Evolutionary conservation across 2,329 filamentous ascomycete genomes (phyloP), one percentile per base, ranked within the genome.

Genomic region (Neurospora sp.): DNA sequence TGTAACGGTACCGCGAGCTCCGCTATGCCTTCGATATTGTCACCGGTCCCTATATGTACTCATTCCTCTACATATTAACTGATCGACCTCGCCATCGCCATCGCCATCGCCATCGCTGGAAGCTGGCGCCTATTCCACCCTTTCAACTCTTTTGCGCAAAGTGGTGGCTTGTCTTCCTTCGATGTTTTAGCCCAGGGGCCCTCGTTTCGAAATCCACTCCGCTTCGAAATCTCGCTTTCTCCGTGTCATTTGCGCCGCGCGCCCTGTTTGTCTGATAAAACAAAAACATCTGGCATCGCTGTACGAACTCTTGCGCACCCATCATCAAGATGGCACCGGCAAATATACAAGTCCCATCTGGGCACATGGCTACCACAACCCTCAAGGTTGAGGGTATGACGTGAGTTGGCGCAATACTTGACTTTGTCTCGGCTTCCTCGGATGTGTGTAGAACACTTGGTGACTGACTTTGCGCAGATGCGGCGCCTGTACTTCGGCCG

Each of bases 401-500:
- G 86, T 88, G 82, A 85, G 85, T 85, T 52, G 52, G 38, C 46
- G 69, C 68, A 15, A 46, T 41, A 23, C 57, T 70, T 71, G n/a
- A 19, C 33, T 12, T 33, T 37, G 33, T 23, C n/a, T 36, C 36
- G 52, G 52, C 52, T 62, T 17, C 69, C 68, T 69, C 66, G 57
- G 70, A 41, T 12, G 37, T 17, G 17, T 68, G 52, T 69, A 40
- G 69, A 39, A 33, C 23, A 62, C 57, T 23, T 40, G 23, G 8
- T 67, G 23, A 68, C 69, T 73, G 71, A 66, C 17, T n/a, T 57
- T 38, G 86, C 83, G 87, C 85, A 88, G 86, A 73, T 99, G 96
- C 82, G 94, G 95, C 78, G 91, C 95, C 75, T 99, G 96, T 79
- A 97, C 95, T 37, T 96, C 94, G 65, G 91, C 96, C n/a, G 91